phyloP scores from a whole-genome alignment of 331 rosid genomes.

The Ulmus americana region DNA sequence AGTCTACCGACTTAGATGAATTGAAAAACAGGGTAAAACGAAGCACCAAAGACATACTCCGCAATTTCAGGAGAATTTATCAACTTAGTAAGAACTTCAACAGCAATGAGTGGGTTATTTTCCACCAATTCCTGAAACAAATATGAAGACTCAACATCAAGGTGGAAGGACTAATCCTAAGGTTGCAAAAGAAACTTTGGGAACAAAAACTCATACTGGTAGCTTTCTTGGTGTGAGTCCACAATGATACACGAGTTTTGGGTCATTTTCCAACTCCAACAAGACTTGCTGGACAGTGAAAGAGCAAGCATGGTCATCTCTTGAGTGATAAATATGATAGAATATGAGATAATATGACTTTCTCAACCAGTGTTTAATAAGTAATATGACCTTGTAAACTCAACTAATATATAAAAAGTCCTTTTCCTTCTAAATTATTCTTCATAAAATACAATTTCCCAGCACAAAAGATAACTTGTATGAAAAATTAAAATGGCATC shows the following conservation, averaged over 20 bases:
- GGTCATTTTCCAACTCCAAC: slow-evolving; percentile 67
- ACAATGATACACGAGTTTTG: slow-evolving; percentile 92
- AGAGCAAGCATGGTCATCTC: slow-evolving; percentile 24
- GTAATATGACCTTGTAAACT: slow-evolving; percentile 10
- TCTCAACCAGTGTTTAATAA: slow-evolving; percentile 11
- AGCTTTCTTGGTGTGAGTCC: slow-evolving; percentile 92
- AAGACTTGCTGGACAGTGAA: slow-evolving; percentile 62
- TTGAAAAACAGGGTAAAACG: slow-evolving; percentile 15
- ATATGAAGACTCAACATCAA: slow-evolving; percentile 18
- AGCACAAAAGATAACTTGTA: too few species aligned
- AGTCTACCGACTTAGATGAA: background rate
- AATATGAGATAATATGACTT: slow-evolving; percentile 13
- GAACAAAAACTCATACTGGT: slow-evolving; percentile 53
- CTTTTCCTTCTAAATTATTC: too few species aligned
- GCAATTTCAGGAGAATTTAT: slow-evolving; percentile 82
- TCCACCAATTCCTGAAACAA: slow-evolving; percentile 83
- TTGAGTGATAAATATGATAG: slow-evolving; percentile 21
- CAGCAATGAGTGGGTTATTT: slow-evolving; percentile 90
- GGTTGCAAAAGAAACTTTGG: slow-evolving; percentile 15
- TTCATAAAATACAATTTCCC: too few species aligned
- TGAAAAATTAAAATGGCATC: too few species aligned
- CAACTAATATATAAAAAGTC: too few species aligned
- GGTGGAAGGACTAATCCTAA: slow-evolving; percentile 2
- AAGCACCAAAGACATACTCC: slow-evolving; percentile 49
- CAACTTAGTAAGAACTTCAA: slow-evolving; percentile 87